phyloP scores from a whole-genome alignment of 2,329 filamentous ascomycete species.

The Epichloe uncinata region DNA sequence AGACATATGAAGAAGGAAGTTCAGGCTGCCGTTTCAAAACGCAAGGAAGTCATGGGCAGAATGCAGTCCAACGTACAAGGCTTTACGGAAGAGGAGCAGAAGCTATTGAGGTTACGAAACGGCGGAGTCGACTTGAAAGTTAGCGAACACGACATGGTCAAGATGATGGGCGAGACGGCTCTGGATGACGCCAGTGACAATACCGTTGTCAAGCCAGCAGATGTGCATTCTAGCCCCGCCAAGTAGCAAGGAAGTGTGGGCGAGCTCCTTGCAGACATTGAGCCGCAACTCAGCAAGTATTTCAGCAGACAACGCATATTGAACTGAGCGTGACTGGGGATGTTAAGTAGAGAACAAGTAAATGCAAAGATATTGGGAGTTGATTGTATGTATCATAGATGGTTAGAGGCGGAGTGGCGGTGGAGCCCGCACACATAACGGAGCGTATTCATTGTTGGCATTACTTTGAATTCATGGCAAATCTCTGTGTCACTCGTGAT shows the following conservation, averaged over 20 bases:
- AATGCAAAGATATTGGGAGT: not conserved
- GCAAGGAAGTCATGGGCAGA: constrained; percentile 24
- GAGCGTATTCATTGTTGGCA: too few relatives aligned
- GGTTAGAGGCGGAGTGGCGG: too few relatives aligned
- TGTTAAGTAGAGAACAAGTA: not conserved
- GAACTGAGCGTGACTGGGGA: constrained; percentile 11
- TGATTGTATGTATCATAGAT: not conserved
- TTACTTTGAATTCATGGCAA: too few relatives aligned
- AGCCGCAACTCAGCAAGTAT: constrained; percentile 9
- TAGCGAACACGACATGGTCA: constrained; percentile 24
- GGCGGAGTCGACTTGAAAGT: constrained; percentile 15
- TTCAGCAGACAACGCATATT: constrained; percentile 9
- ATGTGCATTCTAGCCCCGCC: not conserved
- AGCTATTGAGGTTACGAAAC: constrained; percentile 17
- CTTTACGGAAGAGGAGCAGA: constrained; percentile 26
- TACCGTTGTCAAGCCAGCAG: not conserved
- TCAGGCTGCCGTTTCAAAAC: constrained; percentile 16
- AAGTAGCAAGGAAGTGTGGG: constrained; percentile 1
- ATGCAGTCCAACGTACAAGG: constrained; percentile 21
- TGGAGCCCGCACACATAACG: too few relatives aligned
- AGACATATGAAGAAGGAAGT: constrained; percentile 24
- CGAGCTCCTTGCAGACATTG: constrained; percentile 7
- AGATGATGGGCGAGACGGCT: constrained; percentile 15
- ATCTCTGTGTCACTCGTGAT: too few relatives aligned
- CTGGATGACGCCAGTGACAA: constrained; percentile 1